Evolutionary conservation across 2,329 filamentous ascomycete genomes (phyloP), one percentile per base, ranked within the genome.

Genomic region (Ophiostoma himal-ulmi): DNA sequence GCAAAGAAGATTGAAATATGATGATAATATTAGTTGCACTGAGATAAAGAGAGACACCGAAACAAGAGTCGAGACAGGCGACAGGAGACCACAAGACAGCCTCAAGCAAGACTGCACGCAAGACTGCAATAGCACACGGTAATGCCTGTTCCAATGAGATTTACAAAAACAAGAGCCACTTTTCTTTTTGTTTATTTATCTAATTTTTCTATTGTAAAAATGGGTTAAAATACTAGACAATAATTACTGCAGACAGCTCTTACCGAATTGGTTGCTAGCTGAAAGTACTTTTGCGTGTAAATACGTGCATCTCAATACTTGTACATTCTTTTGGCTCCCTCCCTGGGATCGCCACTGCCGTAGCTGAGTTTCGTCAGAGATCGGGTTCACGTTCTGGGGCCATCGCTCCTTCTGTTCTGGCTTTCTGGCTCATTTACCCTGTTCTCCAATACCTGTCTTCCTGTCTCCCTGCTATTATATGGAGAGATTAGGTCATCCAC

Each of bases 171-270:
- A 22, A 26, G 52, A 3, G 17, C 64, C 39, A 14, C 41, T 48
- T 26, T 30, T 36, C 11, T 37, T 67, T 57, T 67, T 57, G 65
- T 37, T 44, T 62, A 62, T 34, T 62, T 62, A 36, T 34, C 26
- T 36, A 62, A 22, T 54, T 54, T 30, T 62, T 62, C 2, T 39
- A 8, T 39, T 11, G 5, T 62, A 20, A 13, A 60, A 22, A 34
- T 64, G 52, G n/a, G 26, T 22, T 57, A 57, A 11, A 57, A 5
- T 26, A 13, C 14, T 39, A 11, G n/a, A 20, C 6, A 5, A 1
- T 17, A 48, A 20, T 39, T 11, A 5, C 52, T 0, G n/a, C 8
- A 3, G n/a, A 26, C n/a, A 57, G 52, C 22, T 57, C 52, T 57
- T 57, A 22, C 52, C 52, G 20, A 57, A 57, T 26, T 57, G 52